Conservation (phyloP, 2,329 filamentous ascomycete species). For the Fusarium tanahbumbuense region DNA sequence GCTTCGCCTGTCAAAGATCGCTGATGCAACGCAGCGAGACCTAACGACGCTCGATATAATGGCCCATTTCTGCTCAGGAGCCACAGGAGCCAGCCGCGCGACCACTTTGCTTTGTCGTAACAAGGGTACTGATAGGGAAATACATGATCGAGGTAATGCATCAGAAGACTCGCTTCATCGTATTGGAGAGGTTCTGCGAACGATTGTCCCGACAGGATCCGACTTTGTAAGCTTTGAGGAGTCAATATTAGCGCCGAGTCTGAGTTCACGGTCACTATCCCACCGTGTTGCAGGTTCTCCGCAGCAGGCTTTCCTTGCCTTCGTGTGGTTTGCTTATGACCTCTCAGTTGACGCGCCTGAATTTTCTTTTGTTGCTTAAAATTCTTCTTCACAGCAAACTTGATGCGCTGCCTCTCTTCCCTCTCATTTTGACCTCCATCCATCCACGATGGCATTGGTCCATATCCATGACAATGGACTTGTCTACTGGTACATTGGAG, state of each 20-base stretch:
- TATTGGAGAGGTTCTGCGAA: not conserved
- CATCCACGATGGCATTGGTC: not conserved
- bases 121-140: not conserved
- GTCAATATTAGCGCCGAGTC: not conserved
- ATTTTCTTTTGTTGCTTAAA: not conserved
- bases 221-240: not conserved
- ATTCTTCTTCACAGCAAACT: not conserved
- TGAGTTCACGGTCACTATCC: not conserved
- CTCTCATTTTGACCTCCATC: not conserved
- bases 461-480: not conserved
- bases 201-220: not conserved
- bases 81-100: not conserved
- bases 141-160: not conserved
- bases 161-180: not conserved
- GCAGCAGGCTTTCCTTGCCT: not conserved
- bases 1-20: not conserved
- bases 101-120: not conserved
- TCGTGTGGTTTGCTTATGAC: rapidly evolving
- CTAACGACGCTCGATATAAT: not conserved
- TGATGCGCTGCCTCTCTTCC: not conserved
- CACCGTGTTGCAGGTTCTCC: rapidly evolving
- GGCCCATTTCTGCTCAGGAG: not conserved
- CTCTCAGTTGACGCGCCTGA: not conserved
- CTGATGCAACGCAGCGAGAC: not conserved
- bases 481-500: not conserved